Evolutionary conservation across 768 basidiomycete species (phyloP), one percentile per base, ranked within the genome.

Genomic region (Tricholoma furcatifolium): DNA sequence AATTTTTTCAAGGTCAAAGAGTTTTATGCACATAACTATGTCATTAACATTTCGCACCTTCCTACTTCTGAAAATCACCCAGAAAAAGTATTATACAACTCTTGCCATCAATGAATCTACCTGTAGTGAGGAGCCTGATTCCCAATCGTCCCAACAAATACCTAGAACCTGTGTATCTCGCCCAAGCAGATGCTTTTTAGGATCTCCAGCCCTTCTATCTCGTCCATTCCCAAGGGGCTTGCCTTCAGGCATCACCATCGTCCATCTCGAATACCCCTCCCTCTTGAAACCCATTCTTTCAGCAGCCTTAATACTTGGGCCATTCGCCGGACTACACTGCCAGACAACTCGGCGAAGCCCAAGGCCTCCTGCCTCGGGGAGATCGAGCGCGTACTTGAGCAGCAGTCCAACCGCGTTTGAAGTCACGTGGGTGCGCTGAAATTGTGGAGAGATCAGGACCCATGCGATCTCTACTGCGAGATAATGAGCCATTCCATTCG

Each of bases 301-400:
- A 0, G 86, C 87, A 0, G 77, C 70, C 6, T 66, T 59, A 9
- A 83, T 64, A 31, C 82, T 84, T 0, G 72, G 60, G 7, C 45
- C 46, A 62, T 89, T 89, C 18, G 62, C 50, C 14, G 65, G 60
- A 48, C 82, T 77, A 5, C 83, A 73, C 56, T 77, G 74, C 81
- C 85, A 90, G 34, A 81, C 79, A 0, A 85, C 79, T 14, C 87
- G 74, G 5, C 86, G 74, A 31, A 88, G 65, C 1, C 81, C 79
- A 5, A 87, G 69, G 1, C 79, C 79, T 35, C 71, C 65, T 12
- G 62, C 61, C 6, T 62, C 62, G 0, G 79, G 75, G 2, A 68
- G 53, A 44, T 78, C 68, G 11, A 79, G 62, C 11, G 79, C 71
- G 50, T 77, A 79, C 11, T 70, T 67, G n/a, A 91, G 67, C 23